Base-by-base conservation (phyloP, 805 yeast genomes). In the Spathaspora arborariae region DNA sequence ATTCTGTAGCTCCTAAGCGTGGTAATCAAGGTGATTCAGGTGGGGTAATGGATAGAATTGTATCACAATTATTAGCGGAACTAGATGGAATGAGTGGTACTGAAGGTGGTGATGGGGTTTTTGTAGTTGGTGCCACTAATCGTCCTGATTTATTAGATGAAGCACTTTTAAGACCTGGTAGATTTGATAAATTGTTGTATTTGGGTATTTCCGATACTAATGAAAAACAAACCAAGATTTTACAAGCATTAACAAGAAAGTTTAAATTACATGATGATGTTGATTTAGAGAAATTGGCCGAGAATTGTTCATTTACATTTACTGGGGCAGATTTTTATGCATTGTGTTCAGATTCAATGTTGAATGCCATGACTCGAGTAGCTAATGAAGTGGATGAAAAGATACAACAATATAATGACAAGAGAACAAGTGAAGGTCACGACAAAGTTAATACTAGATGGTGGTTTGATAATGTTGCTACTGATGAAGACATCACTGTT, bases 241-340 rank as follows among this genome's bases (percentile, higher is more conserved):
- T 94, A 44, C 82, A 85, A 56, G 98, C 99, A 0, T 74, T 94
- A 45, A 90, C 97, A 0, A 71, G 97, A 51, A 91, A 92, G 64
- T 88, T 87, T 64, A 72, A 71, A 43, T 62, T 92, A 10, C 78
- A 74, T 46, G 70, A 74, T 1, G 76, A 79, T 19, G 88, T 91
- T 2, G 75, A 84, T 47, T 67, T 91, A 47, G 56, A 58, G 2
- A 57, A 59, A 5, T 66, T 94, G 20, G 92, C 96, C 0, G 74
- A 76, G 15, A 64, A 67, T 5, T 90, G 97, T 66, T 87, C 96
- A 0, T 89, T 82, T 60, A 89, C 88, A n/a, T 91, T 82, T 60
- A 92, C 99, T 0, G 99, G 99, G 53, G 99, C 99, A 3, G 99
- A 94, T 64, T 92, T 94, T 67, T 94, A 94, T 65, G 99, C 98